phyloP scores from a whole-genome alignment of 139 green algal genomes.

The Closterium sp. region DNA sequence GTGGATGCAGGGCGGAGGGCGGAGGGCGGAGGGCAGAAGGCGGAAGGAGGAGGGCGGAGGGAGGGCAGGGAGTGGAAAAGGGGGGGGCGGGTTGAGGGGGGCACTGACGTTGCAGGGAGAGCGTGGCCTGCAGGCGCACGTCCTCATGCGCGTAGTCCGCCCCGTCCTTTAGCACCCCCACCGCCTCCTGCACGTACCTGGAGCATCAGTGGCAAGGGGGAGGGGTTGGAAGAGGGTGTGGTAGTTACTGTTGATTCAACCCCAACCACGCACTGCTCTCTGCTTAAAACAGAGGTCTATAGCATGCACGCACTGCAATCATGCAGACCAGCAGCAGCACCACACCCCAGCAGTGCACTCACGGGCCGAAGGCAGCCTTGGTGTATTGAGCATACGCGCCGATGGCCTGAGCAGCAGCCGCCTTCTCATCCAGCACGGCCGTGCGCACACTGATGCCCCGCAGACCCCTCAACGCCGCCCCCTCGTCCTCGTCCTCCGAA shows the following conservation, averaged over 20 bases:
- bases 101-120: conserved; percentile 40
- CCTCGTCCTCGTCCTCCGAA: conserved; percentile 51
- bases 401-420: conserved; percentile 62
- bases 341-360: background rate
- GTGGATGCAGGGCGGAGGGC: background rate
- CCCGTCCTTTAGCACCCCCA: conserved; percentile 51
- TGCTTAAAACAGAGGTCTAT: background rate
- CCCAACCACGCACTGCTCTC: background rate
- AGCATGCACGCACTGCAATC: background rate
- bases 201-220: background rate
- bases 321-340: background rate
- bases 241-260: background rate
- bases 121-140: conserved; percentile 54
- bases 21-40: too few species aligned
- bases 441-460: conserved; percentile 39
- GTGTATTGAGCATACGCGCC: conserved; percentile 62
- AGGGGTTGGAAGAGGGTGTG: too few species aligned
- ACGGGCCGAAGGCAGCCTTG: conserved; percentile 57
- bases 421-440: conserved; percentile 77
- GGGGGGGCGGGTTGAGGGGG: background rate
- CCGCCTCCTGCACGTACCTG: conserved; percentile 47
- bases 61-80: background rate
- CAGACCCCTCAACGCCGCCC: conserved; percentile 13
- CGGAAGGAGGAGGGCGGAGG: background rate
- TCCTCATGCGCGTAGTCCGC: conserved; percentile 70